These are phyloP conservation scores for Phytopythium delawarense DNA, from an alignment of 352 stramenopile genomes.

Conservation along the genomic window DNA sequence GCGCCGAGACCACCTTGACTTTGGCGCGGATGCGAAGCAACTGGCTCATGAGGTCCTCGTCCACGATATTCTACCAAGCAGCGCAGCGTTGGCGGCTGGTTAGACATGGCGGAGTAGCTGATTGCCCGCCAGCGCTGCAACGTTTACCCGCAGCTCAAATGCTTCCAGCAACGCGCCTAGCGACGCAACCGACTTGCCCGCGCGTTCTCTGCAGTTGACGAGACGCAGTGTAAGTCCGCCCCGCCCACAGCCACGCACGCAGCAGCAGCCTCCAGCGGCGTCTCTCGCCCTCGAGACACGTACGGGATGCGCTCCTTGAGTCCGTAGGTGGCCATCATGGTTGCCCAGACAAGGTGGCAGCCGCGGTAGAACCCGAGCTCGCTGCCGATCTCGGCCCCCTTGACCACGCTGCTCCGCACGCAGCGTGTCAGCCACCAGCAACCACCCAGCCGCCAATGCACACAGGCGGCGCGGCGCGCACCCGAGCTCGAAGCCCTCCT, in stretches of 20 bases:
- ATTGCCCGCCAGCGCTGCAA: background rate
- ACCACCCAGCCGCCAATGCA: background rate
- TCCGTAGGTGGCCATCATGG: conserved; percentile 43
- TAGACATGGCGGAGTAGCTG: background rate
- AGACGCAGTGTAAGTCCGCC: background rate
- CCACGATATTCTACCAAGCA: conserved; percentile 60
- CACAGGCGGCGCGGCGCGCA: conserved; percentile 18
- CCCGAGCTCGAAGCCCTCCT: conserved; percentile 74
- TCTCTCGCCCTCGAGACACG: conserved; percentile 4
- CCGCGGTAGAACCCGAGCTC: conserved; percentile 82
- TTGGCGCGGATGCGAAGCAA: conserved; percentile 76
- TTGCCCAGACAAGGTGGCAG: conserved; percentile 63
- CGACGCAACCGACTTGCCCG: conserved; percentile 51
- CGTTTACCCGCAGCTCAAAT: conserved; percentile 64
- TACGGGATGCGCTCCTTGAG: conserved; percentile 42
- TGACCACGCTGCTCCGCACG: conserved; percentile 40
- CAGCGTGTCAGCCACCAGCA: background rate
- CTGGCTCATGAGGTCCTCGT: conserved; percentile 71
- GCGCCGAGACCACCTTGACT: conserved; percentile 74
- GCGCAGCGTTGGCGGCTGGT: background rate
- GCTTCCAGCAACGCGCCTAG: conserved; percentile 47
- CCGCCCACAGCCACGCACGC: no score
- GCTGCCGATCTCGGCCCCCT: conserved; percentile 78
- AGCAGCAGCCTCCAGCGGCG: background rate
- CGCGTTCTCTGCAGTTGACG: conserved; percentile 29